These are phyloP conservation scores for Trichodelitschia bisporula DNA, from an alignment of 495 filamentous ascomycete species.

Conservation along the genomic window DNA sequence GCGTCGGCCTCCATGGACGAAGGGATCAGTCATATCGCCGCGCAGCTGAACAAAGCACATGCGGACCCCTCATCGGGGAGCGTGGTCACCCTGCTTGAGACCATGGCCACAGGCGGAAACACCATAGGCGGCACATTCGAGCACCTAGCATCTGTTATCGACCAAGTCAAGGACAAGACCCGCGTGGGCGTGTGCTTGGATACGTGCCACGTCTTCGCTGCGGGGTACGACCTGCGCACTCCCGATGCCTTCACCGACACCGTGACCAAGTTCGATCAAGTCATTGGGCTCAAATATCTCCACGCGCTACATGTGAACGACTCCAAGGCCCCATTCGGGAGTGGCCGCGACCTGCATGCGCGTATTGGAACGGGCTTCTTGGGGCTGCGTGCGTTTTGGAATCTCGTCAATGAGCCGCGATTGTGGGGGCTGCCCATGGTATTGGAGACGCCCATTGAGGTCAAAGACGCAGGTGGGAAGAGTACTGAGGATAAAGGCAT, in stretches of 20 bases:
- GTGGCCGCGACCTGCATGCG: slow-evolving; percentile 64
- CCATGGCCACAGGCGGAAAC: slow-evolving; percentile 66
- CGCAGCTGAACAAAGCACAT: slow-evolving; percentile 57
- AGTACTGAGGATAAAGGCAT: slow-evolving; percentile 33
- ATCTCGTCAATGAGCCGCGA: slow-evolving; percentile 58
- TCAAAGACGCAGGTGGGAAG: slow-evolving; percentile 26
- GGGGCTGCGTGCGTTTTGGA: slow-evolving; percentile 71
- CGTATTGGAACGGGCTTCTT: slow-evolving; percentile 90
- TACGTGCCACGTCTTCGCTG: slow-evolving; percentile 86
- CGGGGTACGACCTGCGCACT: slow-evolving; percentile 70
- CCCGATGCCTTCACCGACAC: slow-evolving; percentile 48
- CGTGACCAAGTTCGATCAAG: slow-evolving; percentile 48
- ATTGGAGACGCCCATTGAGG: slow-evolving; percentile 79
- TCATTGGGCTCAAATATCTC: slow-evolving; percentile 58
- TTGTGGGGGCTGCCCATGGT: slow-evolving; percentile 74
- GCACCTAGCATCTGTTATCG: slow-evolving; percentile 67
- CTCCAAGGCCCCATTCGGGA: slow-evolving; percentile 61
- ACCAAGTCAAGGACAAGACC: slow-evolving; percentile 47
- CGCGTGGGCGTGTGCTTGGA: slow-evolving; percentile 93
- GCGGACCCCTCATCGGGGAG: slow-evolving; percentile 30
- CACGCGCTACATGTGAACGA: slow-evolving; percentile 82
- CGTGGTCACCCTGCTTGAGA: slow-evolving; percentile 71
- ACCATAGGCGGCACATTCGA: slow-evolving; percentile 68
- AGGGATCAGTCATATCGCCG: slow-evolving; percentile 56
- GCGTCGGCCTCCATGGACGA: slow-evolving; percentile 29